A percentile compares a stretch with the other conserved stretches of the same genome.
These are phyloP conservation scores for Abelmoschus esculentus DNA, from an alignment of 345 rosid species.

Conservation along the genomic window DNA sequence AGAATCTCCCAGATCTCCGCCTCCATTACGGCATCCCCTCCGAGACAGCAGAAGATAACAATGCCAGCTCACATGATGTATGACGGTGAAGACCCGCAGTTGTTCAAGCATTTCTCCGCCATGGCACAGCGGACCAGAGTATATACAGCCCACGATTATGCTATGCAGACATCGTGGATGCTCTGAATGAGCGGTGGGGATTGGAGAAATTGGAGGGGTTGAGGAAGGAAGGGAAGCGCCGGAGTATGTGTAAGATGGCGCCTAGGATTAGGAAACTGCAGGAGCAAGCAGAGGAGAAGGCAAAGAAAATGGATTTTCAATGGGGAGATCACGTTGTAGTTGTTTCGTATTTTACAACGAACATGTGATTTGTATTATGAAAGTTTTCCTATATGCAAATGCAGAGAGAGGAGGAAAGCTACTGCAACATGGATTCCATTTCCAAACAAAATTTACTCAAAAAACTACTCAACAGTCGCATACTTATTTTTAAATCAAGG, in stretches of 20 bases:
- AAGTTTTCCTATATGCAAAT: not conserved
- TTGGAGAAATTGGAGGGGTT: slow-evolving; percentile 55
- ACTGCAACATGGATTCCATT: not conserved
- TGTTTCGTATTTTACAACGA: too few relatives aligned
- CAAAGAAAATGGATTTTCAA: slow-evolving; percentile 51
- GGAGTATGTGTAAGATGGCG: slow-evolving; percentile 49
- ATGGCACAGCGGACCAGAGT: slow-evolving; percentile 64
- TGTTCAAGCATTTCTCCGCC: slow-evolving; percentile 52
- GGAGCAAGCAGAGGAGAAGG: slow-evolving; percentile 47
- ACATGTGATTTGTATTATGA: too few relatives aligned
- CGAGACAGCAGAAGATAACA: slow-evolving; percentile 37
- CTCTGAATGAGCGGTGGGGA: slow-evolving; percentile 49
- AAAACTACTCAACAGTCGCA: slow-evolving; percentile 4
- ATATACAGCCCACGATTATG: slow-evolving; percentile 64
- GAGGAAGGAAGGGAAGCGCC: slow-evolving; percentile 50
- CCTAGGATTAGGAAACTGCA: slow-evolving; percentile 53
- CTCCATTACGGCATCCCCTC: slow-evolving; percentile 23
- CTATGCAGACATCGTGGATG: slow-evolving; percentile 70
- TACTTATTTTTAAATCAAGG: slow-evolving; percentile 11
- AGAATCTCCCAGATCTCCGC: slow-evolving; percentile 17
- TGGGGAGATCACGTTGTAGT: slow-evolving; percentile 27
- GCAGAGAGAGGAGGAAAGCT: not conserved
- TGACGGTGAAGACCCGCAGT: slow-evolving; percentile 47
- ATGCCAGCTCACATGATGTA: slow-evolving; percentile 72
- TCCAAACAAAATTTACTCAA: not conserved